Conservation (phyloP, 73 alveolate genomes). For the Paramecium sonneborni region DNA sequence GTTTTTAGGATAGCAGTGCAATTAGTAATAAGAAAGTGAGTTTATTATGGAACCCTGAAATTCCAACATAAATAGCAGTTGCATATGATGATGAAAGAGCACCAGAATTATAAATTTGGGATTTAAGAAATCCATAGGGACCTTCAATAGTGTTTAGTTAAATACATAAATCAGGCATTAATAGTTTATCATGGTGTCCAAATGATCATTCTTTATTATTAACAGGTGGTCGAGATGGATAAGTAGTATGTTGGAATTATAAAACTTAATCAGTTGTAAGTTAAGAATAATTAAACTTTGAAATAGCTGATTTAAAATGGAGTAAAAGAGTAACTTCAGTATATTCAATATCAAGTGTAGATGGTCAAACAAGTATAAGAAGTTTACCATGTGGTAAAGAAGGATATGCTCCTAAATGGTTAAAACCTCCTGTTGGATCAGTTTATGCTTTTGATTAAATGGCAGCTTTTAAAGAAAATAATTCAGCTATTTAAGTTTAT, state of each 20-base stretch:
- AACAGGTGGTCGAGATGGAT: constrained; percentile 76
- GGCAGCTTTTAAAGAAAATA: constrained; percentile 73
- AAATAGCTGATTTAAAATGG: constrained; percentile 64
- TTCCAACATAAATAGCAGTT: constrained; percentile 83
- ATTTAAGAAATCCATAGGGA: constrained; percentile 83
- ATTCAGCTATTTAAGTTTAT: background rate
- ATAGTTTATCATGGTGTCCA: constrained; percentile 85
- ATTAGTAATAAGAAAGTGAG: constrained; percentile 67
- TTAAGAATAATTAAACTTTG: constrained; percentile 57
- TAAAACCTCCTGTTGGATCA: constrained; percentile 76
- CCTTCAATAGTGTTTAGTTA: constrained; percentile 80
- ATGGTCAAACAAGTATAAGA: constrained; percentile 34
- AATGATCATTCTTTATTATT: constrained; percentile 76
- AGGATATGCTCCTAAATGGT: constrained; percentile 85
- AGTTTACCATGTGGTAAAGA: constrained; percentile 20
- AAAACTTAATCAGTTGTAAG: constrained; percentile 74
- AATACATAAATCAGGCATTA: constrained; percentile 73
- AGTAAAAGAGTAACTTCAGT: constrained; percentile 56
- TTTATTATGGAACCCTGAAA: constrained; percentile 89
- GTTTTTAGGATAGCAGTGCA: constrained; percentile 67
- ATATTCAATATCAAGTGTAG: constrained; percentile 39
- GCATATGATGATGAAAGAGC: constrained; percentile 80
- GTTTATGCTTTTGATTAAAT: constrained; percentile 77
- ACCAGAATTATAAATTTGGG: constrained; percentile 87
- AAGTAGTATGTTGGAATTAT: constrained; percentile 73